Evolutionary conservation across 2,329 filamentous ascomycete genomes (phyloP), one percentile per base, ranked within the genome.

Genomic region (Fusarium fracticaudum): DNA sequence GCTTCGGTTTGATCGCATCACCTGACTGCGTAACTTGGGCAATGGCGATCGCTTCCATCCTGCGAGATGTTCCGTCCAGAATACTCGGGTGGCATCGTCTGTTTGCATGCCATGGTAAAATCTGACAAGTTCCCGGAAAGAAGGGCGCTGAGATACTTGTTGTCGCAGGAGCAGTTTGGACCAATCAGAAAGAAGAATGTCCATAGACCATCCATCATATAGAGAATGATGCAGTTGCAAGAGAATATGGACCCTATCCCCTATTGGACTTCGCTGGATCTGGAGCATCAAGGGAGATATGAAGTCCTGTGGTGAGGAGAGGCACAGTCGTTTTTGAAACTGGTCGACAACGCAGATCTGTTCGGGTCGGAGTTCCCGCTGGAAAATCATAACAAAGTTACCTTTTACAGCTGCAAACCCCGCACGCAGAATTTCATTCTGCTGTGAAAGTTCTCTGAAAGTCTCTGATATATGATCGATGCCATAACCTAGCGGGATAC

Each of bases 161-260:
- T 60, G 14, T 80, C 78, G 35, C 59, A 57, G 60, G 0, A 93
- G 77, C 4, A 92, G 73, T 1, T 77, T 78, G 8, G 88, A 85
- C 9, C 97, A 83, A 79, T 98, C 94, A 33, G 87, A 84, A 20
- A 94, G 76, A 1, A 97, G 82, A 37, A 96, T 85, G 59, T 98
- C 93, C 78, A 95, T 88, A 1, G 94, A 95, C 95, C 95, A 98
- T n/a, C 95, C 95, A 81, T 98, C 95, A 78, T 97, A 98, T 2
- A 97, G 80, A 2, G 94, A 91, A 81, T 98, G 95, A 79, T 97
- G 95, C 1, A 97, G 85, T 18, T 92, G 86, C 50, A 94, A 60
- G 17, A 89, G 81, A 8, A 80, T 57, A 14, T 84, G 75, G 38
- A 79, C 76, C 6, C 79, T 62, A 9, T 78, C 57, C 14, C 37